phyloP scores from a whole-genome alignment of 164 flowering plant species.

The Sextonia rubra region DNA sequence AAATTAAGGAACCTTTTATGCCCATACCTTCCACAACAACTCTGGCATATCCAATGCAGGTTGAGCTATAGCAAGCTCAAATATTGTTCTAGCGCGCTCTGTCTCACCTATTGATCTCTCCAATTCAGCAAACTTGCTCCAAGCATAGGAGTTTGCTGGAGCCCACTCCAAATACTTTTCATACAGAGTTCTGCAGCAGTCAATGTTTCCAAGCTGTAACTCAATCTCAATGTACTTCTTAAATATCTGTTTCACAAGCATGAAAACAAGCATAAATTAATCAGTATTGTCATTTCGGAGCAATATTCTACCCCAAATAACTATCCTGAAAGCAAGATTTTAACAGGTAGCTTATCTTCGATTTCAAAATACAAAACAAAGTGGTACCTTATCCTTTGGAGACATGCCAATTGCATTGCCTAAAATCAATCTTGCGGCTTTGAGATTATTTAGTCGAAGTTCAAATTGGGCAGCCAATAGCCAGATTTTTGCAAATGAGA shows the following conservation, averaged over 20 bases:
- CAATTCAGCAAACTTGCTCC: slow-evolving; percentile 92
- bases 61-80: slow-evolving; percentile 91
- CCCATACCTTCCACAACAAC: slow-evolving; percentile 84
- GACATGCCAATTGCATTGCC: slow-evolving; percentile 94
- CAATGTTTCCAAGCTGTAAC: slow-evolving; percentile 76
- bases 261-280: slow-evolving; percentile 4
- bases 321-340: background rate
- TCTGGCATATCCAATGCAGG: slow-evolving; percentile 97
- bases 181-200: slow-evolving; percentile 78
- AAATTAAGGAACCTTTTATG: no score
- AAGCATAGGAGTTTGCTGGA: slow-evolving; percentile 94
- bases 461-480: slow-evolving; percentile 93
- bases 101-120: slow-evolving; percentile 71
- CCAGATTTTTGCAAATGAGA: slow-evolving; percentile 94
- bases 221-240: slow-evolving; percentile 96
- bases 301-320: background rate
- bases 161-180: slow-evolving; percentile 92
- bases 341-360: slow-evolving; percentile 64
- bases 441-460: slow-evolving; percentile 75
- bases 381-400: slow-evolving; percentile 87
- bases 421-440: slow-evolving; percentile 61
- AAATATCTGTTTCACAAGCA: slow-evolving; percentile 52
- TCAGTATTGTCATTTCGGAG: background rate
- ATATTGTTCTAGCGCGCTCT: slow-evolving; percentile 79
- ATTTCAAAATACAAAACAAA: background rate